Percentiles rank a stretch among this genome's conserved stretches.
Evolutionary conservation across 306 rosid genomes (phyloP).

Genomic region (Trifolium repens): DNA sequence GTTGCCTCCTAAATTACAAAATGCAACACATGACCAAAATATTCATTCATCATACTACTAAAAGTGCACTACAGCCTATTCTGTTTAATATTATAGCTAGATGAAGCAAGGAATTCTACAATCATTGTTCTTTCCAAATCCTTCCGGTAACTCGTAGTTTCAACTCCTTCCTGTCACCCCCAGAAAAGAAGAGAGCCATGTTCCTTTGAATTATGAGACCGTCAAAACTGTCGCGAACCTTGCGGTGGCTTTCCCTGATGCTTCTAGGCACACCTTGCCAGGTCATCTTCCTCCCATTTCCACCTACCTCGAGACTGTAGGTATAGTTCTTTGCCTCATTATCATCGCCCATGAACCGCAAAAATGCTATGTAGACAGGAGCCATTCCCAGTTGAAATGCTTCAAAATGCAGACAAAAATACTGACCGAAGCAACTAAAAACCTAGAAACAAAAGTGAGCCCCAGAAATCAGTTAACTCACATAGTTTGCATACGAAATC

Average conservation of each 20-base stretch:
- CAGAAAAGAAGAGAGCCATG: conserved; percentile 90
- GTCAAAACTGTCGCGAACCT: conserved; percentile 86
- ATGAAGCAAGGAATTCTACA: conserved; percentile 10
- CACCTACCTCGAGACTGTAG: conserved; percentile 93
- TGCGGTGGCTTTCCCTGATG: conserved; percentile 81
- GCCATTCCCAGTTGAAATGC: conserved; percentile 90
- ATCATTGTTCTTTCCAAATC: conserved; percentile 84
- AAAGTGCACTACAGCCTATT: conserved; percentile 46
- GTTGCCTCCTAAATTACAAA: conserved; percentile 65
- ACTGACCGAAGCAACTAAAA: conserved; percentile 88
- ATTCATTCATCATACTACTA: conserved; percentile 35
- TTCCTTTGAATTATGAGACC: conserved; percentile 86
- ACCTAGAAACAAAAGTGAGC: conserved; percentile 52
- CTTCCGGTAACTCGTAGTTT: conserved; percentile 82
- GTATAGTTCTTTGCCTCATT: conserved; percentile 81
- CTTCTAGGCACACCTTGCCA: conserved; percentile 94
- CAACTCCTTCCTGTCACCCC: conserved; percentile 79
- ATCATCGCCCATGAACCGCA: conserved; percentile 92
- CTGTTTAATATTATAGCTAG: conserved; percentile 22
- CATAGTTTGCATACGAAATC: not conserved
- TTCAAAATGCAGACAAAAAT: conserved; percentile 86
- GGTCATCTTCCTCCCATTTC: conserved; percentile 88
- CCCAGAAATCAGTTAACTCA: conserved; percentile 40
- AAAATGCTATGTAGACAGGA: conserved; percentile 86
- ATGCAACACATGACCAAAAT: conserved; percentile 53